Evolutionary conservation across 768 basidiomycete genomes (phyloP).

Genomic region (Neoboletus magnificus): DNA sequence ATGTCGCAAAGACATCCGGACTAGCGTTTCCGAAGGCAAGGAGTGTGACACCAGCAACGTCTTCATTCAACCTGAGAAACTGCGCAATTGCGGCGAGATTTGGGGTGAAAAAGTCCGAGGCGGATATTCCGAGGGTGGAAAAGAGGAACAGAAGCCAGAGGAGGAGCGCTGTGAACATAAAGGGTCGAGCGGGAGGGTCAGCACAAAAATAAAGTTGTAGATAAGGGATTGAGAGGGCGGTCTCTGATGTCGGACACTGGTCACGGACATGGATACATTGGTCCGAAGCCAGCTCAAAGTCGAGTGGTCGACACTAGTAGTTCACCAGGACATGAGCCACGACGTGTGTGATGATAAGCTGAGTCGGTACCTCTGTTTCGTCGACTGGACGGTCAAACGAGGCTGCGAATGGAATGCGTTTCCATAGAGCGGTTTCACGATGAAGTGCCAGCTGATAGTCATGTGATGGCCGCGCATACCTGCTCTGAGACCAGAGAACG

Average conservation of each 20-base stretch:
- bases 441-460: background rate
- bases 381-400: background rate
- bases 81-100: conserved; percentile 90
- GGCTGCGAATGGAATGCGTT: background rate
- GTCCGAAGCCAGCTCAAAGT: conserved; percentile 40
- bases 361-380: conserved; percentile 8
- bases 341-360: background rate
- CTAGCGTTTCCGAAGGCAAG: conserved; percentile 97
- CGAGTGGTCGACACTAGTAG: conserved; percentile 67
- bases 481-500: conserved; percentile 63
- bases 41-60: conserved; percentile 94
- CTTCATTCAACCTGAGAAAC: conserved; percentile 84
- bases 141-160: conserved; percentile 91
- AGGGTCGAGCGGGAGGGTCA: conserved; percentile 48
- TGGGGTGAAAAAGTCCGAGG: conserved; percentile 96
- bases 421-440: conserved; percentile 6
- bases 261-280: conserved; percentile 67
- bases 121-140: conserved; percentile 91
- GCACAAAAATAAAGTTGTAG: conserved; percentile 71
- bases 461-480: conserved; percentile 37
- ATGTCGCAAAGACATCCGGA: conserved; percentile 95
- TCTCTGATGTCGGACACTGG: conserved; percentile 54
- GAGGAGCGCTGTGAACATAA: conserved; percentile 60
- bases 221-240: conserved; percentile 70
- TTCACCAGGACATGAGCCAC: background rate